Evolutionary conservation across 1,139 yeast species (phyloP).

Genomic region (Suhomyces chickasaworum): DNA sequence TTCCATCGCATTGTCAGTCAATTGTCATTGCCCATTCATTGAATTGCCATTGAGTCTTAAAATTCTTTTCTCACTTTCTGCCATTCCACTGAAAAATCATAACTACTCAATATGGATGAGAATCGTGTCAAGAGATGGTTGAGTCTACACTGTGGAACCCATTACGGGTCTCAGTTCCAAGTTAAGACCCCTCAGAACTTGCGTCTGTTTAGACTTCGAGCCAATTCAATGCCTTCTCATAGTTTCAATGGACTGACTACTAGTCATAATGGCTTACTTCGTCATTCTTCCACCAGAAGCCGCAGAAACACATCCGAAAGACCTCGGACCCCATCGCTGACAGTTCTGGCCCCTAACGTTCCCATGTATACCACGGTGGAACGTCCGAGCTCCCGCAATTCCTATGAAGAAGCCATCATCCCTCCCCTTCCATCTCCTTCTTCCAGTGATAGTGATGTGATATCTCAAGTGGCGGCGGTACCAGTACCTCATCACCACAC

Average conservation of each 20-base stretch:
- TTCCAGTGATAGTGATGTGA: background rate
- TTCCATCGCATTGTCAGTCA: background rate
- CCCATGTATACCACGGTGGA: background rate
- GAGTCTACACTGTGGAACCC: background rate
- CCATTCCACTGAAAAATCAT: background rate
- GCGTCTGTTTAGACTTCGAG: constrained; percentile 4
- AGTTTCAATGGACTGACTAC: background rate
- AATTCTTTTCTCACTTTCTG: too few species aligned
- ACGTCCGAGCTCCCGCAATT: background rate
- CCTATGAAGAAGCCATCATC: constrained; percentile 9
- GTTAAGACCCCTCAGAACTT: background rate
- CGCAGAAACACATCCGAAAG: background rate
- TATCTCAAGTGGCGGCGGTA: background rate
- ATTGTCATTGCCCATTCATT: background rate
- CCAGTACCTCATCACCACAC: background rate
- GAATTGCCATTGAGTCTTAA: too few species aligned
- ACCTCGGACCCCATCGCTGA: background rate
- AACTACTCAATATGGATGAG: constrained; percentile 8
- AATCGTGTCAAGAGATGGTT: constrained; percentile 6
- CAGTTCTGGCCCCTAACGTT: background rate
- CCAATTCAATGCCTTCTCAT: constrained; percentile 6
- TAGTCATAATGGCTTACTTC: background rate
- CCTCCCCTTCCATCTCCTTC: constrained; percentile 14
- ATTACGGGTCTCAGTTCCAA: background rate
- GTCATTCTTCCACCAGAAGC: background rate